Percentiles rank a stretch among this genome's conserved stretches.
Conservation (phyloP, 2,329 filamentous ascomycete genomes). For the Xenoacremonium recifei region DNA sequence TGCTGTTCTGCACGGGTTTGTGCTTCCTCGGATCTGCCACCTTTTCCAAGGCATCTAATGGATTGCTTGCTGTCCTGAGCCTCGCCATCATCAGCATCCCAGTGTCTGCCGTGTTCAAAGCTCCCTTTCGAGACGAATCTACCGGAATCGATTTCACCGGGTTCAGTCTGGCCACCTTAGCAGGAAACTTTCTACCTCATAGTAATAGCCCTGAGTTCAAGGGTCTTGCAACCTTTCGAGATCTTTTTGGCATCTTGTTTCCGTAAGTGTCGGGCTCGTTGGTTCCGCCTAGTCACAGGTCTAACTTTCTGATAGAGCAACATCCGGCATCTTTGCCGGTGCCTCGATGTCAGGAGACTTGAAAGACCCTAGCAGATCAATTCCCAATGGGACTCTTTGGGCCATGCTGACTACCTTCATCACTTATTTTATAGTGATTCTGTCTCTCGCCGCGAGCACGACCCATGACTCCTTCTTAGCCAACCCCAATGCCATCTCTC, state of each 20-base stretch:
- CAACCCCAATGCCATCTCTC: slow-evolving; percentile 77
- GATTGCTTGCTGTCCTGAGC: slow-evolving; percentile 67
- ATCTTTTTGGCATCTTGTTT: slow-evolving; percentile 84
- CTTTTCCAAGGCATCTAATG: slow-evolving; percentile 79
- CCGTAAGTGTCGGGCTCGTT: slow-evolving; percentile 44
- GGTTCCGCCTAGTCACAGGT: not conserved
- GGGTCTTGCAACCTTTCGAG: slow-evolving; percentile 70
- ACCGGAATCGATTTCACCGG: slow-evolving; percentile 76
- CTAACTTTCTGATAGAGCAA: slow-evolving; percentile 35
- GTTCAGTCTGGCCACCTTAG: slow-evolving; percentile 66
- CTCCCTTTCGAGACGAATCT: slow-evolving; percentile 63
- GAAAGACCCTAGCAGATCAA: slow-evolving; percentile 77
- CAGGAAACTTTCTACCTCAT: slow-evolving; percentile 72
- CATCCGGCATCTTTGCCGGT: slow-evolving; percentile 62
- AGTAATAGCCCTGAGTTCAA: slow-evolving; percentile 60
- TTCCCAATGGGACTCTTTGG: slow-evolving; percentile 79
- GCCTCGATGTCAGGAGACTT: slow-evolving; percentile 90
- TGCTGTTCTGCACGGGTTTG: slow-evolving; percentile 70
- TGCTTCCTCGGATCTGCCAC: slow-evolving; percentile 78
- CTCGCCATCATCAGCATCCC: slow-evolving; percentile 80
- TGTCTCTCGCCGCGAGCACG: slow-evolving; percentile 75
- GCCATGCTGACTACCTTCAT: slow-evolving; percentile 75
- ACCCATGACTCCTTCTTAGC: slow-evolving; percentile 70
- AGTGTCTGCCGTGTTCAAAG: slow-evolving; percentile 66
- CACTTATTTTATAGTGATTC: slow-evolving; percentile 72